phyloP scores from a whole-genome alignment of 495 filamentous ascomycete genomes.

The Sphaerosporella brunnea region DNA sequence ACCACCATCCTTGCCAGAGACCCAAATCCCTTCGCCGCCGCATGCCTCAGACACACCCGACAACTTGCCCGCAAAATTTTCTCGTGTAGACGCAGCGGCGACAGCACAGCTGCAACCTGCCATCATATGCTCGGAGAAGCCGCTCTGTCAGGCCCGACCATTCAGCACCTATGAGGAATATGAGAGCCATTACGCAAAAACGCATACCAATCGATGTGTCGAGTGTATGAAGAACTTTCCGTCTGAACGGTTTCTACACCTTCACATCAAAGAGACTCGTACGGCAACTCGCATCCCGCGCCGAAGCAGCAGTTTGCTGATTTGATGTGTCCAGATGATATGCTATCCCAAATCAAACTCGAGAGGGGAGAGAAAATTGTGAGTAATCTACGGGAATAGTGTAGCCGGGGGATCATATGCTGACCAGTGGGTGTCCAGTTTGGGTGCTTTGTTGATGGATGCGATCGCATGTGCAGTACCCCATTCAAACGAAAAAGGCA shows the following conservation, averaged over 20 bases:
- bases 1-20: too few species aligned
- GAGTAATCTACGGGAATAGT: conserved; percentile 24
- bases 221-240: conserved; percentile 29
- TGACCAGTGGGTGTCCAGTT: conserved; percentile 37
- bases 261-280: conserved; percentile 80
- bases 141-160: conserved; percentile 12
- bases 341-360: conserved; percentile 47
- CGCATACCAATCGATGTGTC: conserved; percentile 65
- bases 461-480: conserved; percentile 68
- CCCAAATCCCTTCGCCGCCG: too few species aligned
- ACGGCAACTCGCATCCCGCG: neutral
- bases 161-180: conserved; percentile 69
- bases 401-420: neutral
- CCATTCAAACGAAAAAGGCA: conserved; percentile 72
- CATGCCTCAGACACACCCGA: too few species aligned
- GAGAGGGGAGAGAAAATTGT: conserved; percentile 78
- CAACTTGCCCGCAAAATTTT: too few species aligned
- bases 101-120: neutral
- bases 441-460: conserved; percentile 73
- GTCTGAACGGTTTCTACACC: conserved; percentile 40
- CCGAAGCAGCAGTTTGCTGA: neutral
- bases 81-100: too few species aligned
- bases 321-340: conserved; percentile 42
- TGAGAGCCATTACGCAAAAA: conserved; percentile 66
- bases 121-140: conserved; percentile 18